Evolutionary conservation across 1,284 basidiomycete genomes (phyloP), one percentile per base, ranked within the genome.

Genomic region (Chondrostereum purpureum): DNA sequence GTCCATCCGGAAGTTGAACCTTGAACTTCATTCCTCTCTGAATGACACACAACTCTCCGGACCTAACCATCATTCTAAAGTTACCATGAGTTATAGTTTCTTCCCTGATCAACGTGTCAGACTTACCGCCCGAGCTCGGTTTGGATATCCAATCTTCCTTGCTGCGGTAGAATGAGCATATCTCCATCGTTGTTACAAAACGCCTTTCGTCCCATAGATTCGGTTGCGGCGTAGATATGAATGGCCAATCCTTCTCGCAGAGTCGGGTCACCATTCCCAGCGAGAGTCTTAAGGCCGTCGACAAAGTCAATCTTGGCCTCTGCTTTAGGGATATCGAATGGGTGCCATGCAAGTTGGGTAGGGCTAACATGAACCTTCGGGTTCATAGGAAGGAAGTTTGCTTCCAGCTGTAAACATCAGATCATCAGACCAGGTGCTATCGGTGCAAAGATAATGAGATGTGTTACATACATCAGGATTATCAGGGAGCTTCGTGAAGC

Each of bases 151-250:
- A 86, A 59, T 19, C 79, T 68, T 8, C 81, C 82, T 54, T 76
- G 70, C 57, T 82, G 75, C 3, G 82, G 83, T 5, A 85, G 64
- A 52, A 87, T 77, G 53, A 85, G 61, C 63, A 84, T 73, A 60
- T 85, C 81, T 3, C 83, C 83, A 53, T 85, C 82, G 38, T 71
- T 77, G 55, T 83, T 82, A 56, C 75, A 75, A 59, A 84, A 80
- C 8, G 81, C 80, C 52, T 68, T 72, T 43, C 75, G 77, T 24
- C 66, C 72, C 83, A 87, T 87, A 8, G 75, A 77, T 38, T 68
- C 58, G 56, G 78, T 82, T 14, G 77, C 75, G 2, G 71, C 64
- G 58, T 83, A 86, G 51, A 83, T 65, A 55, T 85, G 80, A 47
- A 81, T 69, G 0, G 79, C 80, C 3, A 81, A 60, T 3, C 80